phyloP scores from a whole-genome alignment of 352 stramenopile genomes.

The Pythium rhizo-oryzae region DNA sequence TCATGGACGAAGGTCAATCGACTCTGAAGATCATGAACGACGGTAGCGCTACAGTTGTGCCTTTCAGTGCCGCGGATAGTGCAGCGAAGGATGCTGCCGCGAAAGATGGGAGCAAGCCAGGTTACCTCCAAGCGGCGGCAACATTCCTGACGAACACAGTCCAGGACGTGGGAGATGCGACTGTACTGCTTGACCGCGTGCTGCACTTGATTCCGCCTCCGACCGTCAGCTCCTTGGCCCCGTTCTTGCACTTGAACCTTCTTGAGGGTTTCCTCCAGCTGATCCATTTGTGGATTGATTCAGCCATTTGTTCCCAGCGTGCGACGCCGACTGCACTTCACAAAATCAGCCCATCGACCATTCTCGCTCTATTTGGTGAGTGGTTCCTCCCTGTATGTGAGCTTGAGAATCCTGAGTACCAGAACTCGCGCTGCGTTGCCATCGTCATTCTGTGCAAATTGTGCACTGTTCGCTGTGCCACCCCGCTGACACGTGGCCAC shows the following conservation, averaged over 20 bases:
- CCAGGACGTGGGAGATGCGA: slow-evolving; percentile 59
- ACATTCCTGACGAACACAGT: slow-evolving; percentile 74
- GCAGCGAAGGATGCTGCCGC: slow-evolving; percentile 12
- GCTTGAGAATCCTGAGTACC: slow-evolving; percentile 61
- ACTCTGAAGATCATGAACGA: slow-evolving; percentile 68
- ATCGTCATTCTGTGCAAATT: slow-evolving; percentile 83
- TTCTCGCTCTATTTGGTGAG: slow-evolving; percentile 84
- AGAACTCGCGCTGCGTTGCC: slow-evolving; percentile 76
- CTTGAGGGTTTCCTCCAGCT: slow-evolving; percentile 78
- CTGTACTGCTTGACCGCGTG: slow-evolving; percentile 79
- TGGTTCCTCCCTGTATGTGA: slow-evolving; percentile 88
- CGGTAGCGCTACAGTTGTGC: slow-evolving; percentile 49
- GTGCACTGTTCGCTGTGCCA: slow-evolving; percentile 68
- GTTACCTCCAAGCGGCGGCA: slow-evolving; percentile 71
- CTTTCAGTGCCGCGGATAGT: slow-evolving; percentile 35
- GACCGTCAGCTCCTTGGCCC: slow-evolving; percentile 65
- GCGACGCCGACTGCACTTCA: slow-evolving; percentile 55
- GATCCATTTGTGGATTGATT: slow-evolving; percentile 81
- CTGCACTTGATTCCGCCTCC: slow-evolving; percentile 76
- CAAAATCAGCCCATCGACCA: slow-evolving; percentile 78
- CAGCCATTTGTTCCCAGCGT: slow-evolving; percentile 65
- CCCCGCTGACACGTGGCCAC: slow-evolving; percentile 62
- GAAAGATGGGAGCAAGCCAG: slow-evolving; percentile 60
- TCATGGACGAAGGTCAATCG: slow-evolving; percentile 77
- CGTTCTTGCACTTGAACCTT: slow-evolving; percentile 69